Evolutionary conservation across 495 filamentous ascomycete species (phyloP), one percentile per base, ranked within the genome.

Genomic region (Penicillium antarcticum): DNA sequence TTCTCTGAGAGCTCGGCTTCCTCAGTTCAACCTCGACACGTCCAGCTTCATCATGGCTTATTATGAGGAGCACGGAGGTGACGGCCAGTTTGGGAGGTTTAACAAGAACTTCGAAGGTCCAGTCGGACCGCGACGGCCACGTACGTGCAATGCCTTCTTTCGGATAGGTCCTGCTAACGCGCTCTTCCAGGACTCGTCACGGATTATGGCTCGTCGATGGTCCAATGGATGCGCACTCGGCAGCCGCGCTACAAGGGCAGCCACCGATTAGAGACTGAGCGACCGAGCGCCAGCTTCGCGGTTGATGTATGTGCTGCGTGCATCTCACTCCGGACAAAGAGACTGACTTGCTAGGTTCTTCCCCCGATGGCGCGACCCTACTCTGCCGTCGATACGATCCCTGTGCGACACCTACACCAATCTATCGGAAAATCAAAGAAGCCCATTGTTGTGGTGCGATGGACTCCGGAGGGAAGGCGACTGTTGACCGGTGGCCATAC

Each of bases 351-450:
- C 13, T n/a, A 96, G 91, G 90, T 97, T 80, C 79, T 95, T 19
- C 92, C 94, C 13, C 94, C 94, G 10, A 71, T 84, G 24, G 91
- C 88, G 37, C 80, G 86, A 61, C 62, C 80, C 10, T 73, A 84
- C 39, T 86, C 79, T 43, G 82, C 92, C 9, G 89, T 82, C 19
- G 91, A 96, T 60, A 82, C 88, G 0, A 85, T 98, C 13, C 92
- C 94, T 41, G 84, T 89, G 0, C 88, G 91, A 56, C 91, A 95
- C 58, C 78, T 97, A 18, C 94, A 98, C 63, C 91, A 92, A 19
- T 97, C 94, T 1, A 80, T 97, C 26, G 96, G 96, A 77, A 98
- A 98, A 66, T 90, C 92, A 53, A 95, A 95, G 61, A 94, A 97
- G 50, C 94, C 94, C 0, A 88, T 98, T 61, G 96, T 96, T 36